These are phyloP conservation scores for Antitrichia curtipendula DNA, from an alignment of 225 moss, liverwort and hornwort species.

Conservation along the genomic window DNA sequence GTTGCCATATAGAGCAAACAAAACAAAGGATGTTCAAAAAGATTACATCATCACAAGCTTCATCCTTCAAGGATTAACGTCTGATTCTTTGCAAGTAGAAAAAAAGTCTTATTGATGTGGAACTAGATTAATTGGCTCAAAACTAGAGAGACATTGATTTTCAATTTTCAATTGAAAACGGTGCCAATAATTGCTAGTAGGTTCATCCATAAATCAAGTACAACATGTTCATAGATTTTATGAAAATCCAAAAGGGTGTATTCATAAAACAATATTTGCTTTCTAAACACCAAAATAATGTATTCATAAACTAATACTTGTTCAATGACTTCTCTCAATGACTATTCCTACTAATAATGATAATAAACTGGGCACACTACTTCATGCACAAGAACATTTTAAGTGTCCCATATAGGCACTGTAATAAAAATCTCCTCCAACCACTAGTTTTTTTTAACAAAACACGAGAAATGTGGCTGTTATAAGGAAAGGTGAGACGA, in stretches of 20 bases:
- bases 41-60: neutral
- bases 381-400: too few relatives aligned
- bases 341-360: neutral
- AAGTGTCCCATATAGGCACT: too few relatives aligned
- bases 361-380: accelerated
- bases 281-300: neutral
- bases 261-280: neutral
- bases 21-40: accelerated
- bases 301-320: neutral
- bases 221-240: neutral
- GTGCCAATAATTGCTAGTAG: neutral
- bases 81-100: neutral
- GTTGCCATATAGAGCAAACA: neutral
- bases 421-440: too few relatives aligned
- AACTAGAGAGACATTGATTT: accelerated
- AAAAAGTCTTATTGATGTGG: neutral
- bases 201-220: neutral
- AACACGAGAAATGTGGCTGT: too few relatives aligned
- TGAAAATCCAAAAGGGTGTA: accelerated
- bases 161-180: neutral
- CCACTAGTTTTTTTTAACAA: too few relatives aligned
- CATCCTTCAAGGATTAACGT: accelerated
- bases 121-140: neutral
- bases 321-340: neutral
- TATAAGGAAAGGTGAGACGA: too few relatives aligned